These are phyloP conservation scores for Colletotrichum sp. DNA, from an alignment of 2,329 filamentous ascomycete species.

Conservation along the genomic window DNA sequence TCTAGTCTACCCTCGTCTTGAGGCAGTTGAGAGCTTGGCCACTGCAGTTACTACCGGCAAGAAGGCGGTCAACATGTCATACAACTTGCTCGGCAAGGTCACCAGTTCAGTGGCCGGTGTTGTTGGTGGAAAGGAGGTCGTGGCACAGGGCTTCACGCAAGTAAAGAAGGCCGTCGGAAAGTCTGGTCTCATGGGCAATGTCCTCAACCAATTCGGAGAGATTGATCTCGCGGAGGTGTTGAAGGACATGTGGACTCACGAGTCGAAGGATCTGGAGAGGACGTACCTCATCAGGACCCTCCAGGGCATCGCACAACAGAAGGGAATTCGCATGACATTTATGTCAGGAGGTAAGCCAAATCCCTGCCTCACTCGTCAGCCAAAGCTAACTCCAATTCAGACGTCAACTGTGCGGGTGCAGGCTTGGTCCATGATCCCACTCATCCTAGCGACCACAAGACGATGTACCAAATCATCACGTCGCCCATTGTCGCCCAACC, in stretches of 20 bases:
- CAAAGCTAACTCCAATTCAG: conserved; percentile 41
- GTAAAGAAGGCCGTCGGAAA: conserved; percentile 98
- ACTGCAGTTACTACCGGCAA: conserved; percentile 94
- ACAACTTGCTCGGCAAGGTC: conserved; percentile 94
- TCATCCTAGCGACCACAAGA: conserved; percentile 93
- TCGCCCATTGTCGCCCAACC: conserved; percentile 92
- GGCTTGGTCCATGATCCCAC: conserved; percentile 93
- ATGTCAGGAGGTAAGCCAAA: conserved; percentile 75
- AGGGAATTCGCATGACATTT: conserved; percentile 96
- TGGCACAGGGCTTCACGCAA: conserved; percentile 89
- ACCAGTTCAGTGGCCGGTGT: conserved; percentile 95
- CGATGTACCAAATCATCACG: conserved; percentile 98
- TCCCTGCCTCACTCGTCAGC: background rate
- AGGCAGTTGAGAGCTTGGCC: conserved; percentile 89
- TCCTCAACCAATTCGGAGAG: conserved; percentile 95
- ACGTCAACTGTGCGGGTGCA: conserved; percentile 89
- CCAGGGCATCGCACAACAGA: conserved; percentile 93
- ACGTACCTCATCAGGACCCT: conserved; percentile 96
- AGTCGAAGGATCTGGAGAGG: conserved; percentile 94
- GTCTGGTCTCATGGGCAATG: conserved; percentile 91
- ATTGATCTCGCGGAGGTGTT: conserved; percentile 94
- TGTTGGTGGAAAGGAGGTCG: conserved; percentile 91
- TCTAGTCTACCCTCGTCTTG: conserved; percentile 86
- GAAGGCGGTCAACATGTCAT: conserved; percentile 94
- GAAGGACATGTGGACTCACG: conserved; percentile 97